Evolutionary conservation across 371 early-diverging fungal genomes (phyloP).

Genomic region (Rhizopus delemar): DNA sequence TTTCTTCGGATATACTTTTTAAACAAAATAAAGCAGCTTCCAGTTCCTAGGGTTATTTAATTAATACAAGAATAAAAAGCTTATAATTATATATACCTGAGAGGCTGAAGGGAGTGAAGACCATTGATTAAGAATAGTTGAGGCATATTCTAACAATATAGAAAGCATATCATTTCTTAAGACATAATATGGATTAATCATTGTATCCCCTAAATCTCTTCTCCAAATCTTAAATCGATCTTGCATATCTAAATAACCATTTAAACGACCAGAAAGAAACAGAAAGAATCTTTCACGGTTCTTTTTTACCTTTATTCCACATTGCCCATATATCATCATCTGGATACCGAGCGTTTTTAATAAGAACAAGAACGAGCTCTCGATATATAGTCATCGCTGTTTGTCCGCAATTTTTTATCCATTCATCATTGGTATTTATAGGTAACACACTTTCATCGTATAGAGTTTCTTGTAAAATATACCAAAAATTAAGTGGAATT

Average conservation of each 20-base stretch:
- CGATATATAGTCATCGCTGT: constrained; percentile 48
- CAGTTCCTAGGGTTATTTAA: constrained; percentile 34
- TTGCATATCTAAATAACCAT: constrained; percentile 39
- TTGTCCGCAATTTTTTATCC: constrained; percentile 37
- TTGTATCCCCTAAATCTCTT: constrained; percentile 74
- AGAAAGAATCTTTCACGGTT: not conserved
- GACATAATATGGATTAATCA: constrained; percentile 72
- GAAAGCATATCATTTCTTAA: constrained; percentile 65
- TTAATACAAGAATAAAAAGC: constrained; percentile 1
- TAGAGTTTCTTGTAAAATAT: constrained; percentile 68
- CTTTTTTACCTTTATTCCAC: constrained; percentile 60
- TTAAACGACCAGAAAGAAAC: not conserved
- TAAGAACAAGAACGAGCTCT: constrained; percentile 53
- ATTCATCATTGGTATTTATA: constrained; percentile 19
- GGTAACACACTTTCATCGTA: constrained; percentile 47
- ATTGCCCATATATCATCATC: constrained; percentile 53
- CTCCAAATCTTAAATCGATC: constrained; percentile 73
- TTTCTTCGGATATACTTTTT: constrained; percentile 73
- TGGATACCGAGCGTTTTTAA: constrained; percentile 61
- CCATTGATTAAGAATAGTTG: constrained; percentile 45
- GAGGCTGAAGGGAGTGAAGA: constrained; percentile 24
- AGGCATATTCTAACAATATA: constrained; percentile 56
- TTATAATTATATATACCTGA: constrained; percentile 22
- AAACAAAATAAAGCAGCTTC: constrained; percentile 69
- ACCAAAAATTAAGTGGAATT: constrained; percentile 75